Base-by-base conservation (phyloP, 2,329 filamentous ascomycete species). In the Chalaropsis thielavioides region DNA sequence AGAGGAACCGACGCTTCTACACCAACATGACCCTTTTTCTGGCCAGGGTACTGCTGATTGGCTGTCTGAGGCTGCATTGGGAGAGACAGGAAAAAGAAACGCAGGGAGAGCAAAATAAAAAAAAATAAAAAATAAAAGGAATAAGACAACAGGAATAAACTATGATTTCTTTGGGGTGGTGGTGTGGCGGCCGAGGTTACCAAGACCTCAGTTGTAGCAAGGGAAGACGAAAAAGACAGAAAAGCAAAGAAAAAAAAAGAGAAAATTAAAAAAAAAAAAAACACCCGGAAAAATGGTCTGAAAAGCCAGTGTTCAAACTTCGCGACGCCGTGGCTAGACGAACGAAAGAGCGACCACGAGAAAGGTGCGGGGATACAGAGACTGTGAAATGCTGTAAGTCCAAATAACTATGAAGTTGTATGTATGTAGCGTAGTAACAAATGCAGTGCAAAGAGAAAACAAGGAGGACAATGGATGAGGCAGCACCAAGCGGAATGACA, bases 21-120 rank as follows among this genome's bases (percentile, higher is more conserved):
- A 56, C 24, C 49, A 54, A 24, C 49, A 56, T 3, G 22, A 56
- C 60, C 60, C 60, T 62, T 43, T 62, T 62, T 35, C 40, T 64
- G 63, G 17, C 63, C 41, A 31, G 63, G 54, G 63, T 61, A n/a
- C 17, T 60, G 56, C 56, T 56, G 56, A 41, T 22, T 64, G 56
- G 60, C 41, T 41, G 63, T 54, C 56, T 61, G 56, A 64, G 54
- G 59, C 46, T 56, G 62, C 62, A 63, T 63, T 58, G 62, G 49
- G 61, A 63, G 41, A 27, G 8, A 54, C n/a, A 40, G 27, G 24
- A 15, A 8, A 46, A n/a, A 63, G 51, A 24, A 44, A 24, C 15
- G 35, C 15, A 24, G 49, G 19, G 17, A 17, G 17, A 64, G 44
- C 24, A 27, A 38, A 15, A 49, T 7, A 13, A 15, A 41, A 40